A percentile compares a stretch with the other conserved stretches of the same genome.
Conservation (phyloP, 2,329 filamentous ascomycete species). For the Neopestalotiopsis sp. region DNA sequence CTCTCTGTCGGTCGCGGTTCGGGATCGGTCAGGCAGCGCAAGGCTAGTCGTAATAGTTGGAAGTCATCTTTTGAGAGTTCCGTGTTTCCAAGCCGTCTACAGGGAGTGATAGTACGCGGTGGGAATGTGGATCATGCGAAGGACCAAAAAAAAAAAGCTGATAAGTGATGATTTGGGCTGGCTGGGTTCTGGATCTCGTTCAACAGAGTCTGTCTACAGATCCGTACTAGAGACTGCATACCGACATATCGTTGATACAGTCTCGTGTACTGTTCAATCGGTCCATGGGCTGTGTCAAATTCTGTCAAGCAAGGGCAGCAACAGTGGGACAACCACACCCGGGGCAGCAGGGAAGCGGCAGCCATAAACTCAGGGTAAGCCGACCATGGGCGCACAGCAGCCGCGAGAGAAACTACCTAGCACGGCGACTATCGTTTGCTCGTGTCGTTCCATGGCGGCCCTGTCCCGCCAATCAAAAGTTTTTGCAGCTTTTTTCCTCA, state of each 20-base stretch:
- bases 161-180: neutral
- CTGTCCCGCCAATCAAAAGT: constrained; percentile 1
- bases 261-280: neutral
- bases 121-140: neutral
- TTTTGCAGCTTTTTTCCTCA: neutral
- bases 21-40: neutral
- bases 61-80: neutral
- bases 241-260: neutral
- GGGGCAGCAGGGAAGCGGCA: constrained; percentile 8
- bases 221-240: neutral
- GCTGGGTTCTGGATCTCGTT: neutral
- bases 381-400: neutral
- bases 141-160: neutral
- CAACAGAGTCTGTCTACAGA: neutral
- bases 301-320: constrained; percentile 11
- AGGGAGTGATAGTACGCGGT: neutral
- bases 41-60: neutral
- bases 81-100: neutral
- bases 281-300: constrained; percentile 3
- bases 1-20: neutral
- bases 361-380: constrained; percentile 8
- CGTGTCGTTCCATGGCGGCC: neutral
- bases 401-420: neutral
- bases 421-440: neutral
- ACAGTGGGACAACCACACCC: neutral